Evolutionary conservation across 2,329 filamentous ascomycete species (phyloP).

Genomic region (Talaromyces sp.): DNA sequence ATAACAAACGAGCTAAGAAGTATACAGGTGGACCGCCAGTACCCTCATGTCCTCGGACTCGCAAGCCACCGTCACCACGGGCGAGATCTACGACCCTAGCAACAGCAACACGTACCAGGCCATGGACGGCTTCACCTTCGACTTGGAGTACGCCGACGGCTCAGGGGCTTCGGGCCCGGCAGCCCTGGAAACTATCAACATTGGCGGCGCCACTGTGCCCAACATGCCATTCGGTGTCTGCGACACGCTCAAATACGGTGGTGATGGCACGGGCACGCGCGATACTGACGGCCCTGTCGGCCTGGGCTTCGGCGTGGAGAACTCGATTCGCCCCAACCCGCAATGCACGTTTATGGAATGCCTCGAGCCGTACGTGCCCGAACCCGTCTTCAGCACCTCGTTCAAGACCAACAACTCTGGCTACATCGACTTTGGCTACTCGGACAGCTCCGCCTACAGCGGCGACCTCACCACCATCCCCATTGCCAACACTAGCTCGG

Average conservation of each 20-base stretch:
- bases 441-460: background rate
- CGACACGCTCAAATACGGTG: background rate
- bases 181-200: background rate
- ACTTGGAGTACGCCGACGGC: background rate
- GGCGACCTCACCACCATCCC: background rate
- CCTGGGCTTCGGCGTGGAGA: background rate
- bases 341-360: background rate
- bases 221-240: background rate
- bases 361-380: background rate
- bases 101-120: background rate
- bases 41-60: background rate
- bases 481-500: background rate
- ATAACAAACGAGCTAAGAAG: background rate
- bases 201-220: background rate
- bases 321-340: background rate
- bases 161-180: background rate
- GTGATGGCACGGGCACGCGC: background rate
- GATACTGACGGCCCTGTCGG: background rate
- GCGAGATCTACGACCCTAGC: background rate
- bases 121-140: background rate
- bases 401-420: background rate
- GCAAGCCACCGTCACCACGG: background rate
- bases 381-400: background rate
- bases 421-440: background rate
- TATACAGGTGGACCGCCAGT: background rate